Conservation (phyloP, 768 basidiomycete species). For the Leccinum incarnatum region DNA sequence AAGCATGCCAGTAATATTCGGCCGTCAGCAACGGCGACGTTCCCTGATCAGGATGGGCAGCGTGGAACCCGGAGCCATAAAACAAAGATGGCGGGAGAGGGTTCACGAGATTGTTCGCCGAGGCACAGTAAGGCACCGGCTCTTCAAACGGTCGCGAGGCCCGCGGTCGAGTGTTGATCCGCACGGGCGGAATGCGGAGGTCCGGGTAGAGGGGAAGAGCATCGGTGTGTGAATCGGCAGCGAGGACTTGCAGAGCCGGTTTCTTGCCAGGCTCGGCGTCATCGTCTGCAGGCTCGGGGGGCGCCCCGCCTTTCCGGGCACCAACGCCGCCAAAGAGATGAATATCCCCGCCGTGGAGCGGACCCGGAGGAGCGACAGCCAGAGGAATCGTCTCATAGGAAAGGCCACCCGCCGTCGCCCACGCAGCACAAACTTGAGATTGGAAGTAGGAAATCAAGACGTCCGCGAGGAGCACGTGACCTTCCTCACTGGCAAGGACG, state of each 20-base stretch:
- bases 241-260: conserved; percentile 7
- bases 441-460: conserved; percentile 90
- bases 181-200: conserved; percentile 59
- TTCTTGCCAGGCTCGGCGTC: conserved; percentile 32
- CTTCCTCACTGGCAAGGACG: conserved; percentile 72
- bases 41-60: conserved; percentile 62
- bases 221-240: conserved; percentile 14
- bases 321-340: conserved; percentile 85
- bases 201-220: conserved; percentile 23
- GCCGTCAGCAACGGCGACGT: conserved; percentile 49
- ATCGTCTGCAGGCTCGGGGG: conserved; percentile 43
- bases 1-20: conserved; percentile 92
- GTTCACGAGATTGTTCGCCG: conserved; percentile 97
- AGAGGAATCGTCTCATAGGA: conserved; percentile 56
- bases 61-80: conserved; percentile 89
- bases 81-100: conserved; percentile 93
- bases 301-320: conserved; percentile 66
- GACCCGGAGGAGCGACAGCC: conserved; percentile 33
- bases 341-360: conserved; percentile 38
- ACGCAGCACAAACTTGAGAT: conserved; percentile 82
- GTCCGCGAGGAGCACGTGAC: conserved; percentile 88
- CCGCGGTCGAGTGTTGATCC: conserved; percentile 67
- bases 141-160: conserved; percentile 66
- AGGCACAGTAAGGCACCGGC: conserved; percentile 87
- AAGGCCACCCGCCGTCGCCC: conserved; percentile 69